Percentiles rank a stretch among this genome's conserved stretches.
Conservation (phyloP, 2,329 filamentous ascomycete species). For the Xylaria sp. region DNA sequence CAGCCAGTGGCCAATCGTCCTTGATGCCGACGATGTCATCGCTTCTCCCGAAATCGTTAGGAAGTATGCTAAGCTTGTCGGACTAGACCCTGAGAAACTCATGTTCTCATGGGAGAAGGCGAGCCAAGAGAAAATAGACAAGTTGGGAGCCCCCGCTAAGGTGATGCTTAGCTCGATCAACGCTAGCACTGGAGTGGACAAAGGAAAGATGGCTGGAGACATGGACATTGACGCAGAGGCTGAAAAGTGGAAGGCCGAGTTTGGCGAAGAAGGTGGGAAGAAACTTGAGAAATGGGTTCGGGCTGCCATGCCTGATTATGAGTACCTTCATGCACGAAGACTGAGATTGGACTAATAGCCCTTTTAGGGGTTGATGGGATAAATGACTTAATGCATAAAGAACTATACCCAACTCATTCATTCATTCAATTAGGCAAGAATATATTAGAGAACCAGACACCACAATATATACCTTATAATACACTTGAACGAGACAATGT, state of each 20-base stretch:
- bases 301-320: conserved; percentile 37
- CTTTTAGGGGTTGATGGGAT: neutral
- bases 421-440: no score
- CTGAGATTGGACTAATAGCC: conserved; percentile 20
- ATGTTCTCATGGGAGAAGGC: conserved; percentile 36
- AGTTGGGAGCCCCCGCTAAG: conserved; percentile 6
- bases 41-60: conserved; percentile 28
- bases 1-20: conserved; percentile 35
- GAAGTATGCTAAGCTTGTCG: conserved; percentile 36
- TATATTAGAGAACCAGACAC: neutral
- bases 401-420: conserved; percentile 16
- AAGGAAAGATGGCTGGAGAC: conserved; percentile 34
- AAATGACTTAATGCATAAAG: neutral
- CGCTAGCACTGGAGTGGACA: conserved; percentile 31
- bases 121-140: conserved; percentile 23
- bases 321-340: conserved; percentile 29
- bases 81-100: conserved; percentile 33
- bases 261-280: conserved; percentile 35
- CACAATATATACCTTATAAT: neutral
- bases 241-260: conserved; percentile 37
- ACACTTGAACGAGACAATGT: neutral
- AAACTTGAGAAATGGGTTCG: conserved; percentile 39
- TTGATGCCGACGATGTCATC: conserved; percentile 41
- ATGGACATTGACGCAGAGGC: conserved; percentile 36
- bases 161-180: conserved; percentile 33